Evolutionary conservation across 345 rosid species (phyloP).

Genomic region (Kernera saxatilis): DNA sequence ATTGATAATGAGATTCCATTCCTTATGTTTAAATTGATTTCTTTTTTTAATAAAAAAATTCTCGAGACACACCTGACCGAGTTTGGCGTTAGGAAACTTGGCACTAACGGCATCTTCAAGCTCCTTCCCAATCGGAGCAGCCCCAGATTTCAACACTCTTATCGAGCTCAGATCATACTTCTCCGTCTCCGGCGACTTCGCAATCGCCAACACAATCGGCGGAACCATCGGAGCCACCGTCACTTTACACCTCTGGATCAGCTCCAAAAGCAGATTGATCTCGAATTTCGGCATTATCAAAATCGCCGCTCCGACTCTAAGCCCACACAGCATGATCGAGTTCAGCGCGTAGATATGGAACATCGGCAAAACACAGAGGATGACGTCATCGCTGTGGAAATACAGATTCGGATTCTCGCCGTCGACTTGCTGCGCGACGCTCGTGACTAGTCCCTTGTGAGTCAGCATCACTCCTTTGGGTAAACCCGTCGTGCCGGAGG

Average conservation of each 20-base stretch:
- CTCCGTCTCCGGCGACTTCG: constrained; percentile 50
- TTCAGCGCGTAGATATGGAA: constrained; percentile 77
- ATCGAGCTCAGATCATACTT: constrained; percentile 67
- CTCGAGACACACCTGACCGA: constrained; percentile 72
- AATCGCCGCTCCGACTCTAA: constrained; percentile 79
- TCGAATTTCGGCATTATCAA: constrained; percentile 85
- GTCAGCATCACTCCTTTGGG: constrained; percentile 97
- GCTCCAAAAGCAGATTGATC: constrained; percentile 43
- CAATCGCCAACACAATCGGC: constrained; percentile 66
- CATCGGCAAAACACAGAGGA: constrained; percentile 68
- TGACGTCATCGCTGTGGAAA: constrained; percentile 59
- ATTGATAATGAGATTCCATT: not conserved
- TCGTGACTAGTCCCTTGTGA: constrained; percentile 67
- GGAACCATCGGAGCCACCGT: constrained; percentile 83
- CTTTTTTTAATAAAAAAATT: not conserved
- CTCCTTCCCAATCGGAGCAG: constrained; percentile 89
- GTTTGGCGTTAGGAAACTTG: constrained; percentile 69
- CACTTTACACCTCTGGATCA: constrained; percentile 55
- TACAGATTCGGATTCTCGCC: constrained; percentile 92
- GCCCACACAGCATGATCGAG: constrained; percentile 65
- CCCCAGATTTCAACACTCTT: constrained; percentile 68
- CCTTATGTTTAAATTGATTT: not conserved
- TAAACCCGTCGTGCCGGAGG: constrained; percentile 91
- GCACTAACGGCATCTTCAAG: constrained; percentile 69
- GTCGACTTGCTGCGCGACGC: constrained; percentile 88